A percentile compares a stretch with the other conserved stretches of the same genome.
Conservation (phyloP, 1,284 basidiomycete genomes). For the Ustilago esculenta region DNA sequence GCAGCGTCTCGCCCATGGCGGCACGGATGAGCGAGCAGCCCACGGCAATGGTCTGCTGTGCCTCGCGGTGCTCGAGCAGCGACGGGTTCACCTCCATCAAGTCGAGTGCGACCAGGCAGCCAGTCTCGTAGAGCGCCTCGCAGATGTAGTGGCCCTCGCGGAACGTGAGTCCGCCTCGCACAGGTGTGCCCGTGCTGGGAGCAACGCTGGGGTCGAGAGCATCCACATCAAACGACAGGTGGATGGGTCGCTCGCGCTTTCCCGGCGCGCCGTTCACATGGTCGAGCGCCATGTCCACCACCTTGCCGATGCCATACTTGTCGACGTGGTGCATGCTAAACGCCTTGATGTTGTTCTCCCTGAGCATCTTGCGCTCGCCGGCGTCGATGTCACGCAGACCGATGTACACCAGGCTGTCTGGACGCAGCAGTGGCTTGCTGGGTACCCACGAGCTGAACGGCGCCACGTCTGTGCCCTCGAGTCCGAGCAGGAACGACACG, state of each 20-base stretch:
- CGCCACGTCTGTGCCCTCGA: conserved; percentile 63
- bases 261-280: conserved; percentile 75
- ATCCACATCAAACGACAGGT: conserved; percentile 96
- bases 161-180: conserved; percentile 94
- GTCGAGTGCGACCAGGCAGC: conserved; percentile 82
- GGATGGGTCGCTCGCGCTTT: conserved; percentile 81
- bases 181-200: conserved; percentile 92
- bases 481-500: conserved; percentile 81
- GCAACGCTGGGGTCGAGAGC: conserved; percentile 85
- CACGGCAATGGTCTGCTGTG: conserved; percentile 87
- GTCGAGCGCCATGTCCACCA: conserved; percentile 94
- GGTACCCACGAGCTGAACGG: conserved; percentile 65
- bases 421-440: conserved; percentile 69
- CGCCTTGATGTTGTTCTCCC: conserved; percentile 85
- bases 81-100: conserved; percentile 94
- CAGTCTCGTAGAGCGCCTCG: conserved; percentile 92
- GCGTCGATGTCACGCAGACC: conserved; percentile 92
- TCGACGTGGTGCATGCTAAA: conserved; percentile 99
- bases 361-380: conserved; percentile 88
- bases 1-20: conserved; percentile 75
- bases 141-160: conserved; percentile 93
- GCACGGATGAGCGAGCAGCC: conserved; percentile 91
- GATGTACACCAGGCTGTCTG: conserved; percentile 87
- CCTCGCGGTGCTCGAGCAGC: conserved; percentile 75
- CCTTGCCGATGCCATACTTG: conserved; percentile 84